Evolutionary conservation across 108 stramenopile genomes (phyloP), one percentile per base, ranked within the genome.

Genomic region (Conticribra guillardii): DNA sequence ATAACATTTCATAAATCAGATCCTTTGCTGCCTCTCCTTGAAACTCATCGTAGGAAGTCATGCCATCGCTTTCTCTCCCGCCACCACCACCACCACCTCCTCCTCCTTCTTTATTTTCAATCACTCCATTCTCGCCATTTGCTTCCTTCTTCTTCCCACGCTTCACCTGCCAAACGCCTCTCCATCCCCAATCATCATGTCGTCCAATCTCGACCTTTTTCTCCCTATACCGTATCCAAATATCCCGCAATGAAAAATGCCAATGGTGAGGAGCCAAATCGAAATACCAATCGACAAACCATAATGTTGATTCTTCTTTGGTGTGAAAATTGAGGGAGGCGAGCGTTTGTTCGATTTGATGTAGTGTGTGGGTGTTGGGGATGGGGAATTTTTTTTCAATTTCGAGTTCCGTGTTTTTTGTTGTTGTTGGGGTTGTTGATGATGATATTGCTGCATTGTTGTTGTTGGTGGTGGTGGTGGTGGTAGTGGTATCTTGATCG

Each of bases 271-370:
- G 65, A 1, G 77, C 64, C 30, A 79, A 45, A 57, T 79, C 77
- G 54, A 74, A 79, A 57, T 79, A 79, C 71, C 72, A 75, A 49
- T 76, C 79, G 8, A 76, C 74, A 51, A 80, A n/a, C n/a, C n/a
- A n/a, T n/a, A n/a, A n/a, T n/a, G n/a, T n/a, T n/a, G n/a, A n/a
- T n/a, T n/a, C 58, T 30, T 74, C 68, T 61, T 71, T 65, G 19
- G 33, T 48, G 27, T 62, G 50, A 22, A 75, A 73, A 26, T 69
- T 74, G 31, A 73, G 49, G 9, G 62, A 68, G n/a, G 50, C 11
- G 4, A 75, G 59, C 33, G 59, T 75, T 28, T 47, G 24, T 60
- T 60, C 24, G 31, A 61, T 61, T n/a, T 27, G 8, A 7, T 54
- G 32, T 54, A 66, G 58, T 0, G 48, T 23, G 14, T 45, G 57